Conservation (phyloP, 1,139 yeast genomes). For the Magnusiomyces clavatus region DNA sequence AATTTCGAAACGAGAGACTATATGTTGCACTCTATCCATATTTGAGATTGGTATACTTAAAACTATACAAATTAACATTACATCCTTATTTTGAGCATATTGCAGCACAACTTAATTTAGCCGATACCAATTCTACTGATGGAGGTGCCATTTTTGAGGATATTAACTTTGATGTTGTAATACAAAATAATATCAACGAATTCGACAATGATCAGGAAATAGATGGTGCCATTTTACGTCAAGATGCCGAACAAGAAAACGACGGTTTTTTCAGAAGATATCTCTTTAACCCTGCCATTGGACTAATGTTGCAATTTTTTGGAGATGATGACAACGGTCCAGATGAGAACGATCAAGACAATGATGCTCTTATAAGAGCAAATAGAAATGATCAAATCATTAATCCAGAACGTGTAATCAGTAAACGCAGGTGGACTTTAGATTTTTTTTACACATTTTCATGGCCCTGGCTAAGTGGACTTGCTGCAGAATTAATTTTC, state of each 20-base stretch:
- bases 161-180: slow-evolving; percentile 12
- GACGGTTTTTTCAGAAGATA: slow-evolving; percentile 5
- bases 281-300: not conserved
- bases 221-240: too few species aligned
- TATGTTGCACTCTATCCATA: slow-evolving; percentile 21
- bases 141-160: slow-evolving; percentile 8
- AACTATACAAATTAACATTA: slow-evolving; percentile 20
- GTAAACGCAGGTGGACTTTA: not conserved
- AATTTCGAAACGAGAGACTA: slow-evolving; percentile 21
- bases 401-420: not conserved
- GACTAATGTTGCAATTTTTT: slow-evolving; percentile 1
- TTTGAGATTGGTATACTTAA: slow-evolving; percentile 21
- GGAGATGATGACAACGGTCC: not conserved
- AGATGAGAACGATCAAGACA: not conserved
- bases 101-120: slow-evolving; percentile 21
- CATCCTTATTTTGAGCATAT: slow-evolving; percentile 23
- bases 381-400: not conserved
- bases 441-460: not conserved
- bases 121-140: not conserved
- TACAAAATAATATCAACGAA: slow-evolving; percentile 6
- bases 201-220: not conserved
- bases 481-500: not conserved
- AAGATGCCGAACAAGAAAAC: slow-evolving; percentile 1
- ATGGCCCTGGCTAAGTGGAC: not conserved
- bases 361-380: not conserved